Percentiles rank a stretch among this genome's conserved stretches.
phyloP scores from a whole-genome alignment of 2,329 filamentous ascomycete genomes.

The Magnaporthiopsis rhizophila region DNA sequence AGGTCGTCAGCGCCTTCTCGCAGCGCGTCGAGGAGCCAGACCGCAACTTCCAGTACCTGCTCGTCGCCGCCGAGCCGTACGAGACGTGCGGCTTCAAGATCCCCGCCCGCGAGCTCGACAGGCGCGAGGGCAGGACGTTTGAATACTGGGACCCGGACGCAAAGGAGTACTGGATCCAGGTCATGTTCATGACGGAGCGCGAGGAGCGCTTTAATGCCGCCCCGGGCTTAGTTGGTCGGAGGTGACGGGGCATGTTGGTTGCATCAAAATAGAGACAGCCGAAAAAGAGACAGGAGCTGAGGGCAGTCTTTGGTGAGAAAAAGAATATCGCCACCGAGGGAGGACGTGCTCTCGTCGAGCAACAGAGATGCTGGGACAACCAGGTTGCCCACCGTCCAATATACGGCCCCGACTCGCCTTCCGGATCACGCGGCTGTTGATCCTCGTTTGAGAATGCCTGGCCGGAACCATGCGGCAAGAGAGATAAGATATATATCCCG shows the following conservation, averaged over 20 bases:
- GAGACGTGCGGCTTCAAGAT: constrained; percentile 97
- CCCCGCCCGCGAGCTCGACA: constrained; percentile 86
- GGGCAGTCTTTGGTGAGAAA: neutral
- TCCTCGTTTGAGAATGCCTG: neutral
- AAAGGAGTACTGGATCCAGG: constrained; percentile 96
- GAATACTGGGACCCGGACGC: constrained; percentile 92
- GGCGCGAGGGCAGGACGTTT: constrained; percentile 81
- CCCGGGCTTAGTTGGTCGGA: constrained; percentile 47
- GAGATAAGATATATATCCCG: too few relatives aligned
- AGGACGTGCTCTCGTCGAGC: too few relatives aligned
- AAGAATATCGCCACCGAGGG: neutral
- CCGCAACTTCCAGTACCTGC: constrained; percentile 87
- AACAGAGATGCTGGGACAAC: too few relatives aligned
- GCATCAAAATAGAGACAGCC: too few relatives aligned
- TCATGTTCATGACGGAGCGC: constrained; percentile 97
- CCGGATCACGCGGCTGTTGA: neutral
- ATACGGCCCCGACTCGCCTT: too few relatives aligned
- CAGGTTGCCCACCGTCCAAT: neutral
- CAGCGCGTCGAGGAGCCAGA: constrained; percentile 94
- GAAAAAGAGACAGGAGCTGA: too few relatives aligned
- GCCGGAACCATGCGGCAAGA: too few relatives aligned
- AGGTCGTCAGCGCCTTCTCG: constrained; percentile 97
- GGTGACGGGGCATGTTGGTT: too few relatives aligned
- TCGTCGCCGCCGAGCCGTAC: constrained; percentile 94
- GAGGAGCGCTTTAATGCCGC: constrained; percentile 77